phyloP scores from a whole-genome alignment of 1,139 yeast genomes.

The Fermentozyma sake region DNA sequence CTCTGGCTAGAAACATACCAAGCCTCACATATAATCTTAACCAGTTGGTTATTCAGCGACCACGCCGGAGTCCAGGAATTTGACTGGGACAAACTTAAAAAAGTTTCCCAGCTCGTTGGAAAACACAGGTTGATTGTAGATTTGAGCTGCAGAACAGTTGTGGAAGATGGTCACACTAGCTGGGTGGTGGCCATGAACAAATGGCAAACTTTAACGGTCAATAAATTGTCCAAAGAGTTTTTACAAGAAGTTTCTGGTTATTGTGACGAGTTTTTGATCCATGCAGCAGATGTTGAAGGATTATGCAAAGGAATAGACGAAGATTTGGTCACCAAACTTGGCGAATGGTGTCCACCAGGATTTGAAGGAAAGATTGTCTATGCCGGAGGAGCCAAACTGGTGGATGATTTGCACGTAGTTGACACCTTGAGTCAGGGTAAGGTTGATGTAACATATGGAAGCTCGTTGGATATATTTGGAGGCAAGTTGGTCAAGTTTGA shows the following conservation, averaged over 20 bases:
- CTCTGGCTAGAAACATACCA: conserved; percentile 61
- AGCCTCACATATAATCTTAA: conserved; percentile 85
- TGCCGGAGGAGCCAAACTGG: conserved; percentile 92
- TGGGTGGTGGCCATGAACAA: conserved; percentile 97
- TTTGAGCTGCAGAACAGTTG: conserved; percentile 69
- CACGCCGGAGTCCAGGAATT: conserved; percentile 32
- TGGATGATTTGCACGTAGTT: conserved; percentile 65
- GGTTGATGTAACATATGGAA: conserved; percentile 89
- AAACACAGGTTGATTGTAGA: conserved; percentile 76
- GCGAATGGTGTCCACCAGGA: conserved; percentile 66
- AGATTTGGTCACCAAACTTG: conserved; percentile 62
- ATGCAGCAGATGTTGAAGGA: conserved; percentile 99
- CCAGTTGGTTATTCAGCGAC: conserved; percentile 80
- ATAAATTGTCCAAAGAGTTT: conserved; percentile 50
- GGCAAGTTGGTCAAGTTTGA: conserved; percentile 71
- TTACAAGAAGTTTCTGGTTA: conserved; percentile 52
- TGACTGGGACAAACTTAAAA: conserved; percentile 48
- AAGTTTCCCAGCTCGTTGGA: conserved; percentile 52
- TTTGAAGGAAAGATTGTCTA: conserved; percentile 73
- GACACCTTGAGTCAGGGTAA: conserved; percentile 64
- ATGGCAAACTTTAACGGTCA: conserved; percentile 87
- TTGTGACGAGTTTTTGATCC: conserved; percentile 84
- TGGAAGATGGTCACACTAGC: conserved; percentile 21
- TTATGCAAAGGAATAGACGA: conserved; percentile 89
- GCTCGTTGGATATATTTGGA: conserved; percentile 92